Evolutionary conservation across 2,329 filamentous ascomycete species (phyloP).

Genomic region (Chalaropsis ovoidea): DNA sequence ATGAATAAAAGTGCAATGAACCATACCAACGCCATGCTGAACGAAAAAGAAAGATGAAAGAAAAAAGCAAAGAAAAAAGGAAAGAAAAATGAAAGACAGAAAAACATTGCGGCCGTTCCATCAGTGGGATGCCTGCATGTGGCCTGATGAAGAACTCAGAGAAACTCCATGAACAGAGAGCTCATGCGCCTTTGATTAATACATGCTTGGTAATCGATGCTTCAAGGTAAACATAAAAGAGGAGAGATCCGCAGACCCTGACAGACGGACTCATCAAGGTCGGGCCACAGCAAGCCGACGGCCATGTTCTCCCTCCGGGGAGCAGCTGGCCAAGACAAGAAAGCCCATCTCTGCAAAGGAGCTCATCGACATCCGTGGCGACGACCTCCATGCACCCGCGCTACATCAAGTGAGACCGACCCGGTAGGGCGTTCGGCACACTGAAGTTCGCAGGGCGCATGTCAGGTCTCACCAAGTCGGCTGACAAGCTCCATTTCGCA

Average conservation of each 20-base stretch:
- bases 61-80: background rate
- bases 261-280: background rate
- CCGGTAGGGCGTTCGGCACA: background rate
- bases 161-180: background rate
- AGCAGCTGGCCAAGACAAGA: background rate
- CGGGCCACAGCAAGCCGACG: background rate
- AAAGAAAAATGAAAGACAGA: background rate
- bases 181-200: background rate
- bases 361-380: background rate
- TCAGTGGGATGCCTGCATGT: constrained; percentile 10
- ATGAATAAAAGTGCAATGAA: constrained; percentile 1
- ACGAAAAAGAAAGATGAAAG: background rate
- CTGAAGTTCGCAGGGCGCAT: constrained; percentile 3
- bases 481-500: background rate
- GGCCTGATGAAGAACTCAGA: background rate
- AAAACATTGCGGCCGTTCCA: background rate
- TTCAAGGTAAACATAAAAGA: constrained; percentile 7
- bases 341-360: background rate
- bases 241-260: background rate
- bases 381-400: background rate
- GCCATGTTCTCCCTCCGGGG: background rate
- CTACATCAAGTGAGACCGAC: constrained; percentile 3
- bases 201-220: constrained; percentile 16
- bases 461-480: background rate
- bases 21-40: background rate